A percentile compares a stretch with the other conserved stretches of the same genome.
phyloP scores from a whole-genome alignment of 768 basidiomycete genomes.

The Termitomyces titanicus region DNA sequence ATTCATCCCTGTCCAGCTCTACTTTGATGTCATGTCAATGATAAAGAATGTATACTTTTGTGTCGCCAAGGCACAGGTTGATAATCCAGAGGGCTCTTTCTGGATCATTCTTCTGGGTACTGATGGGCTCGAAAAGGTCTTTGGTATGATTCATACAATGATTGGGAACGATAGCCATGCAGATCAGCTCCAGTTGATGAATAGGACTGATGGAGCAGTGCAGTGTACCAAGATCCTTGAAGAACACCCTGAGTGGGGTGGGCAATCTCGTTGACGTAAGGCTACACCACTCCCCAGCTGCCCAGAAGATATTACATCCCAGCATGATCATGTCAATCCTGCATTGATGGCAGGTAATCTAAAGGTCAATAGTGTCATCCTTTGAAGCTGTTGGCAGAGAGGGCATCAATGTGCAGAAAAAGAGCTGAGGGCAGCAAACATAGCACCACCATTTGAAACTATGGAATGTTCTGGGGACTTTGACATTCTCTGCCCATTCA shows the following conservation, averaged over 20 bases:
- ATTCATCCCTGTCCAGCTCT: constrained; percentile 18
- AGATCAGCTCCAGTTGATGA: constrained; percentile 22
- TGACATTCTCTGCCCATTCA: constrained; percentile 1
- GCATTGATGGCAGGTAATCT: constrained; percentile 30
- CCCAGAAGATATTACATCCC: constrained; percentile 15
- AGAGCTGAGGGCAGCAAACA: not conserved
- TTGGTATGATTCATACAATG: constrained; percentile 32
- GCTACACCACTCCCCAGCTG: constrained; percentile 23
- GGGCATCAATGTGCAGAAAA: not conserved
- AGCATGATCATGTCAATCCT: constrained; percentile 32
- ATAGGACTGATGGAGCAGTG: constrained; percentile 25
- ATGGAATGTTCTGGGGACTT: not conserved
- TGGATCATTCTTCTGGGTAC: constrained; percentile 35
- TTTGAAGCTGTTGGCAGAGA: not conserved
- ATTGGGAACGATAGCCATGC: constrained; percentile 22
- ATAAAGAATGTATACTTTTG: constrained; percentile 37
- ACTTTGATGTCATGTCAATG: constrained; percentile 30
- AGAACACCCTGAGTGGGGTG: constrained; percentile 34
- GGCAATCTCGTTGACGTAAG: constrained; percentile 27
- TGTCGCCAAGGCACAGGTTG: constrained; percentile 31
- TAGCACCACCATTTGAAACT: not conserved
- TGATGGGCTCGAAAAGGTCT: constrained; percentile 29
- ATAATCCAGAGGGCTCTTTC: constrained; percentile 27
- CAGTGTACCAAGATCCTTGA: constrained; percentile 28
- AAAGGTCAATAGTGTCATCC: constrained; percentile 16